Evolutionary conservation across 179 eudicot species (phyloP).

Genomic region (Spinacia oleracea): DNA sequence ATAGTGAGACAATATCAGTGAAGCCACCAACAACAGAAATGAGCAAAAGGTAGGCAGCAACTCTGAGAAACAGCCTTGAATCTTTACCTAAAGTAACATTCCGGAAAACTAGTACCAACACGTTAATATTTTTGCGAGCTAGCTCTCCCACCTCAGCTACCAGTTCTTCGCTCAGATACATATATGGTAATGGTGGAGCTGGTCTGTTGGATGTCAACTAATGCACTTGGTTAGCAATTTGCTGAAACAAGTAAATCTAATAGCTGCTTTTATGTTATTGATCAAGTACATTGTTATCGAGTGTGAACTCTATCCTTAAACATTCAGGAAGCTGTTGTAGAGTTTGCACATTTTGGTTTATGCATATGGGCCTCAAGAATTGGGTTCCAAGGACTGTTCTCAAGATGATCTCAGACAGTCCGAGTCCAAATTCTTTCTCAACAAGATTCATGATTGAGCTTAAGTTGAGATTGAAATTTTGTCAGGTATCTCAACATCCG

Average conservation of each 20-base stretch:
- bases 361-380: not conserved
- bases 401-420: not conserved
- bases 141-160: conserved; percentile 44
- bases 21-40: conserved; percentile 56
- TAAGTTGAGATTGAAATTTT: too few relatives aligned
- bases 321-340: not conserved
- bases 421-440: not conserved
- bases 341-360: not conserved
- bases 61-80: conserved; percentile 55
- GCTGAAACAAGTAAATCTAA: too few relatives aligned
- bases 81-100: conserved; percentile 75
- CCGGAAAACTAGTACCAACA: conserved; percentile 43
- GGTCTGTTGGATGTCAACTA: conserved; percentile 55
- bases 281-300: not conserved
- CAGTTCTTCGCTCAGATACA: conserved; percentile 56
- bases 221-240: conserved; percentile 21
- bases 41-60: conserved; percentile 46
- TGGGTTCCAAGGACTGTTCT: not conserved
- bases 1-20: conserved; percentile 63
- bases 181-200: conserved; percentile 78
- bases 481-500: too few relatives aligned
- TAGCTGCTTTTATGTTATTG: not conserved
- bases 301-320: not conserved
- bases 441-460: not conserved
- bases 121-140: conserved; percentile 43